Base-by-base conservation (phyloP, 1,284 basidiomycete genomes). In the Heterobasidion irregulare region DNA sequence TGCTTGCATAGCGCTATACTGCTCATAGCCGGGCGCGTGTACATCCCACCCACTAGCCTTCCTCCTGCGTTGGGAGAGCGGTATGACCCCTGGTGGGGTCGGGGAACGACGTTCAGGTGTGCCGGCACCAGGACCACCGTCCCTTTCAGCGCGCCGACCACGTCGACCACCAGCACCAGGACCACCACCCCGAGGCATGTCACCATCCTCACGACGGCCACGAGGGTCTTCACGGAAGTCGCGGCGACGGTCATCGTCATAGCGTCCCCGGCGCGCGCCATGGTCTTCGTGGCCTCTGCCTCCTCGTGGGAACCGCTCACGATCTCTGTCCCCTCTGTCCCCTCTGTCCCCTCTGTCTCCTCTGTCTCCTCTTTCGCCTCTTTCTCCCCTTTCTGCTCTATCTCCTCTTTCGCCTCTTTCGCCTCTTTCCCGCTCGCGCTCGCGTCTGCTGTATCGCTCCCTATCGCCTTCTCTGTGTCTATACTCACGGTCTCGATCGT, bases 31-130 rank as follows among this genome's bases (percentile, higher is more conserved):
- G 12, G 91, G 89, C 10, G 96, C 92, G 68, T 92, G 87, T 32
- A 97, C 88, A 71, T 99, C 94, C 96, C 97, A 99, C 1, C 92
- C 90, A 53, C 92, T 93, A 8, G 90, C 87, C 65, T 91, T 90
- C 32, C 94, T 77, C 65, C 85, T 86, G 57, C 95, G 78, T 68
- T 96, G 92, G 34, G 89, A 89, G 61, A 99, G 73, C 1, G 92
- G 89, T 34, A 86, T 73, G 10, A 85, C 83, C 48, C 88, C 90
- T 63, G 92, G 84, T 0, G 97, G 96, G 12, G 96, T 99, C 8
- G 95, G 95, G 2, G 91, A 94, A 61, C 93, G 77, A 61, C 87
- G 77, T 61, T 89, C 85, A 6, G 86, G 87, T 9, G 87, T 84
- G 32, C 62, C 60, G 12, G 61, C 61, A 12, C 61, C 60, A 47